Percentiles rank a stretch among this genome's conserved stretches.
phyloP scores from a whole-genome alignment of 1,139 yeast species.

The Kodamaea ohmeri region DNA sequence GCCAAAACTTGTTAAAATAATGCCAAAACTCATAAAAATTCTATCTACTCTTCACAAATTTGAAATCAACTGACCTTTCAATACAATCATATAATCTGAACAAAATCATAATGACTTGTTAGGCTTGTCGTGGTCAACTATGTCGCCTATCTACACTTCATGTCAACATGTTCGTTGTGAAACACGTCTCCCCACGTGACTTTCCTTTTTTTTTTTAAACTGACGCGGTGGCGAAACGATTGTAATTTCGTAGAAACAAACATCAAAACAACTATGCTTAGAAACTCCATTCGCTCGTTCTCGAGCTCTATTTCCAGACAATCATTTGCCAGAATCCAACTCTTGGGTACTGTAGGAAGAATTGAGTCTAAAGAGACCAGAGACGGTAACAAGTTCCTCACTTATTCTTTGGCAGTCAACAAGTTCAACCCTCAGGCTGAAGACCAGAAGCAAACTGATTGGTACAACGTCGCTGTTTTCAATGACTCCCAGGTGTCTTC shows the following conservation, averaged over 20 bases:
- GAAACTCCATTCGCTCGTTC: constrained; percentile 34
- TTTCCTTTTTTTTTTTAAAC: constrained; percentile 2
- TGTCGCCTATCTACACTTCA: not conserved
- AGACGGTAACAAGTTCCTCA: constrained; percentile 38
- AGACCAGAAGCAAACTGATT: constrained; percentile 34
- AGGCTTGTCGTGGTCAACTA: too few species aligned
- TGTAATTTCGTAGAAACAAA: not conserved
- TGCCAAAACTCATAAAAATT: too few species aligned
- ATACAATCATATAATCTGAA: too few species aligned
- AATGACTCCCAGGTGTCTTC: constrained; percentile 37
- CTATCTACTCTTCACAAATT: too few species aligned
- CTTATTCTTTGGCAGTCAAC: constrained; percentile 46
- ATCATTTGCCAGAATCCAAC: constrained; percentile 43
- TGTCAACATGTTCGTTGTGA: not conserved
- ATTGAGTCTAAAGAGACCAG: constrained; percentile 38
- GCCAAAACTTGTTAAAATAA: too few species aligned
- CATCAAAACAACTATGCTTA: constrained; percentile 22
- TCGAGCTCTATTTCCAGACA: constrained; percentile 30
- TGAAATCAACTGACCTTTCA: too few species aligned
- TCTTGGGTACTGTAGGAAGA: constrained; percentile 43
- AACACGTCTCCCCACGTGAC: constrained; percentile 3
- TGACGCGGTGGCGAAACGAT: constrained; percentile 7
- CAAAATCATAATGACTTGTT: too few species aligned
- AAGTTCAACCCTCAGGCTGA: constrained; percentile 33
- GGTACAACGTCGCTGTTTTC: constrained; percentile 44